Percentiles rank a stretch among this genome's conserved stretches.
Evolutionary conservation across 2,329 filamentous ascomycete genomes (phyloP).

Genomic region (Pyricularia sp.): DNA sequence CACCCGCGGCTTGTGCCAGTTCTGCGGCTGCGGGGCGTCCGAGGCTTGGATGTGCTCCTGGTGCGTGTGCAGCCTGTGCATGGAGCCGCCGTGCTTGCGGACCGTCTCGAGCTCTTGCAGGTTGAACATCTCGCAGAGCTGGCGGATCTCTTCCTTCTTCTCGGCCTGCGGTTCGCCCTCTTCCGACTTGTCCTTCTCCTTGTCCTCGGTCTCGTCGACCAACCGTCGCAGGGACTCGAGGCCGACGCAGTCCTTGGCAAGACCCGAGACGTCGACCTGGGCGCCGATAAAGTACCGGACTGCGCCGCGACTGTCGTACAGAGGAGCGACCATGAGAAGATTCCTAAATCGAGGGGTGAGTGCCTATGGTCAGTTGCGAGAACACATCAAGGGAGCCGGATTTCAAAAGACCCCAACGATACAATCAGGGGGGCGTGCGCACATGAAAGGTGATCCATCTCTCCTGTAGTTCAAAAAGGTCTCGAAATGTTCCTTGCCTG

Average conservation of each 20-base stretch:
- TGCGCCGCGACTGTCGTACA: slow-evolving; percentile 53
- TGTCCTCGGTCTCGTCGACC: slow-evolving; percentile 17
- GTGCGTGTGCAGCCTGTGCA: slow-evolving; percentile 35
- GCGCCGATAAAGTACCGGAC: slow-evolving; percentile 59
- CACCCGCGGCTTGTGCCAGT: slow-evolving; percentile 27
- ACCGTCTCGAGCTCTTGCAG: slow-evolving; percentile 52
- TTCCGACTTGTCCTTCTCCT: neutral
- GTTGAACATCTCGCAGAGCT: slow-evolving; percentile 58
- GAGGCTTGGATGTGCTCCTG: slow-evolving; percentile 19
- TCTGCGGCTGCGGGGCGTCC: slow-evolving; percentile 17
- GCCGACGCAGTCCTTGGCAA: slow-evolving; percentile 53
- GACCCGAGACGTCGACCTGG: slow-evolving; percentile 56
- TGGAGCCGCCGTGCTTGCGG: slow-evolving; percentile 47
- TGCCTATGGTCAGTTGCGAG: neutral
- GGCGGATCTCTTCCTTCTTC: slow-evolving; percentile 49
- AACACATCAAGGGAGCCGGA: neutral
- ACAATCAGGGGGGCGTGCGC: neutral
- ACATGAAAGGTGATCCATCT: slow-evolving; percentile 64
- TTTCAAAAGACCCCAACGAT: neutral
- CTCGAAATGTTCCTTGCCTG: slow-evolving; percentile 58
- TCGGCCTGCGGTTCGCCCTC: slow-evolving; percentile 14
- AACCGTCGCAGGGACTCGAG: slow-evolving; percentile 47
- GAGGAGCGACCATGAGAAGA: slow-evolving; percentile 58
- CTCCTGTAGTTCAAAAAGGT: slow-evolving; percentile 65
- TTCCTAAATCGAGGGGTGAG: slow-evolving; percentile 25